Evolutionary conservation across 176 grass and related monocot genomes (phyloP).

Genomic region (maize (Zea mays)): DNA sequence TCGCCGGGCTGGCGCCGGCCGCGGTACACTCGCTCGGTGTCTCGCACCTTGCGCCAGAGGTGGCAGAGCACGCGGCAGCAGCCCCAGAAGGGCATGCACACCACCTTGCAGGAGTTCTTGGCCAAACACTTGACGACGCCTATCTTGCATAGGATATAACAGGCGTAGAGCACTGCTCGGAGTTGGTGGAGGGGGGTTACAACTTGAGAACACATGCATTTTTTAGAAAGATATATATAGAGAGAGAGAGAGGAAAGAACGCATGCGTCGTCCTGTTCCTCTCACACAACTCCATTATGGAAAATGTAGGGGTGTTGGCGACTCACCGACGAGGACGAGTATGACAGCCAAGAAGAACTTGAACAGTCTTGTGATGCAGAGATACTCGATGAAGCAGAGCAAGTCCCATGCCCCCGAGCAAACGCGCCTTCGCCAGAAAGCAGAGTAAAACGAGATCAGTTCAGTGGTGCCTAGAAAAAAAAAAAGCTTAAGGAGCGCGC

Average conservation of each 20-base stretch:
- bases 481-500: no score
- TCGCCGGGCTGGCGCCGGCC: constrained; percentile 2
- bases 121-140: constrained; percentile 46
- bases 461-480: no score
- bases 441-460: neutral
- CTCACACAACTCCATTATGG: no score
- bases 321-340: constrained; percentile 47
- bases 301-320: no score
- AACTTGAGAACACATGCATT: neutral
- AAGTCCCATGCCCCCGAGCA: constrained; percentile 68
- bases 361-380: constrained; percentile 48
- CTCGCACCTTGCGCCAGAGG: constrained; percentile 37
- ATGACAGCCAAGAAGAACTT: constrained; percentile 46
- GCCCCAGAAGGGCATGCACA: constrained; percentile 2
- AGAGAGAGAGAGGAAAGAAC: no score
- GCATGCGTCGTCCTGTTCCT: no score
- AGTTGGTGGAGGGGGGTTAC: neutral
- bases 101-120: constrained; percentile 48
- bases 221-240: no score
- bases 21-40: constrained; percentile 42
- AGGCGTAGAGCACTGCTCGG: constrained; percentile 25
- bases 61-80: constrained; percentile 13
- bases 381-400: constrained; percentile 63
- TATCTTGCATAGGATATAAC: constrained; percentile 35
- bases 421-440: constrained; percentile 32